A percentile compares a stretch with the other conserved stretches of the same genome.
Evolutionary conservation across 768 basidiomycete species (phyloP).

Genomic region (Pleurotus pulmonarius): DNA sequence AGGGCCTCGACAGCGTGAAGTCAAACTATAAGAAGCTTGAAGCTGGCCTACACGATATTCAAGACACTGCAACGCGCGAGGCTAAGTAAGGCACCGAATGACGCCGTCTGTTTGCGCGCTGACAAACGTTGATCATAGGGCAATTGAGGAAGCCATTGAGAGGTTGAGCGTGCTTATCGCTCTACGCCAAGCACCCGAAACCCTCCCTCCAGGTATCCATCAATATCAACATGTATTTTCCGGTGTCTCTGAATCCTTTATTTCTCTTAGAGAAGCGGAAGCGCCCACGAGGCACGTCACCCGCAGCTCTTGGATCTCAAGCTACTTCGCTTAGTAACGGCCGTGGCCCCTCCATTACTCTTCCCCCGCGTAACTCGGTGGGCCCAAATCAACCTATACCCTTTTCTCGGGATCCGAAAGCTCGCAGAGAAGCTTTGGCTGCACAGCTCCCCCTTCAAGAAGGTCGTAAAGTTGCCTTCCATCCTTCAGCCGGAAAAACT

Average conservation of each 20-base stretch:
- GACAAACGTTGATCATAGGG: slow-evolving; percentile 35
- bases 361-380: slow-evolving; percentile 55
- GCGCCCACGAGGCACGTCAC: slow-evolving; percentile 69
- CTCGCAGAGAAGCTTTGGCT: slow-evolving; percentile 56
- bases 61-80: slow-evolving; percentile 56
- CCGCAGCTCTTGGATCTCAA: slow-evolving; percentile 42
- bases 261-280: slow-evolving; percentile 65
- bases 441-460: slow-evolving; percentile 67
- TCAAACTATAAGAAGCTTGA: slow-evolving; percentile 58
- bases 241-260: background rate
- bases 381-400: slow-evolving; percentile 48
- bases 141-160: slow-evolving; percentile 71
- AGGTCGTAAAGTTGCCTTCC: slow-evolving; percentile 80
- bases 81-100: slow-evolving; percentile 44
- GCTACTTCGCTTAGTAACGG: slow-evolving; percentile 27
- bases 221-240: too few species aligned
- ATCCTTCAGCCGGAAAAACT: slow-evolving; percentile 58
- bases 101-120: slow-evolving; percentile 5
- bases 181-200: slow-evolving; percentile 68
- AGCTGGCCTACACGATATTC: slow-evolving; percentile 61
- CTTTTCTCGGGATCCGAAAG: slow-evolving; percentile 64
- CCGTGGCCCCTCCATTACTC: slow-evolving; percentile 51
- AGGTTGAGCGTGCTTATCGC: slow-evolving; percentile 66
- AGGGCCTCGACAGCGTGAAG: slow-evolving; percentile 65
- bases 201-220: slow-evolving; percentile 47